Evolutionary conservation across 345 rosid genomes (phyloP), one percentile per base, ranked within the genome.

Genomic region (Rhizophora apiculata): DNA sequence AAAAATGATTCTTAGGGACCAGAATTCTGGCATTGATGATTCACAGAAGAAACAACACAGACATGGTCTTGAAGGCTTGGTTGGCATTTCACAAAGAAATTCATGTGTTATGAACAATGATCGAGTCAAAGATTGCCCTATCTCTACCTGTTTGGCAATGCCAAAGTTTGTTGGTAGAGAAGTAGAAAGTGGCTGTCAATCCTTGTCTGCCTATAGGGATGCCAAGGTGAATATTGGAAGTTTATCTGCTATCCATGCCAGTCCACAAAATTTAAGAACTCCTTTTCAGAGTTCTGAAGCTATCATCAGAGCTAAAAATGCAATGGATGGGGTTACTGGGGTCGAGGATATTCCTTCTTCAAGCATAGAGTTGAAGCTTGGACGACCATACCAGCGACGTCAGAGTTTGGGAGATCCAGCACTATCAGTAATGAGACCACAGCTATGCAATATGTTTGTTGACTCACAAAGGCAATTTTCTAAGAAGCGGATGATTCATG

Each of bases 341-440:
- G 71, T 76, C 26, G 70, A 71, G 36, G 72, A 70, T 76, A 68
- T 65, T 46, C 48, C 75, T 65, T 67, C 83, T 48, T 83, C 89
- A 15, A 80, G 78, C 43, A 58, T 83, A 36, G 87, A 83, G 81
- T 68, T 85, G 74, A 82, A 78, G 80, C 86, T 82, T 72, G 87
- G 85, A 56, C 86, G 82, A 68, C 85, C 89, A 65, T 74, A 70
- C 76, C 80, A 85, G 59, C 80, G 73, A 20, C 72, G 53, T 75
- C 75, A 21, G 43, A 7, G 70, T 72, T 26, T 66, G 43, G 81
- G 83, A 74, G 76, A 64, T 64, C 74, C 68, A 61, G 70, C 57
- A 65, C 60, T 70, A 62, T 68, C 80, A 34, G 62, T 71, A 36
- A 5, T 49, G 20, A 72, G 72, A 63, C 70, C 79, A 21, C 71